Base-by-base conservation (phyloP, 495 filamentous ascomycete species). In the Hypoxylon cercidicola region DNA sequence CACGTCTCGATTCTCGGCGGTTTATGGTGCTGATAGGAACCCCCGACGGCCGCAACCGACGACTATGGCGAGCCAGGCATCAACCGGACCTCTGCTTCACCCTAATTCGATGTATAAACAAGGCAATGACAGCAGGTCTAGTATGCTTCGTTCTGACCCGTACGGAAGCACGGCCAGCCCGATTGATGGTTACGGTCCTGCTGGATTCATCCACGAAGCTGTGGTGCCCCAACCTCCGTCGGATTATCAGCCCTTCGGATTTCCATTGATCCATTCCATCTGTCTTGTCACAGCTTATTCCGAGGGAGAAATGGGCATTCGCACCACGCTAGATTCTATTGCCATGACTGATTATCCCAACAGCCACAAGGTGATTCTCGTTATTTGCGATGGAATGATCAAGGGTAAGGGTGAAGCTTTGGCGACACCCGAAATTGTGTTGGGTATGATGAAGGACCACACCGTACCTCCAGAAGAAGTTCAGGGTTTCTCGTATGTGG, bases 261-360 rank as follows among this genome's bases (percentile, higher is more conserved):
- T 90, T 75, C 96, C 95, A 19, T 81, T 99, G 58, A 96, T 93
- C 13, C 95, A 99, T 75, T 80, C 90, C 1, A 91, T 99, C 62
- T 97, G 93, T 76, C 78, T 99, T 52, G 93, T 99, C 32, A 99
- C 96, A 9, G 94, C 93, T 60, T 99, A 99, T 73, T 99, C 96
- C 0, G 96, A 99, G 79, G 95, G 96, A 30, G 92, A 92, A 69
- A 87, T 95, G 20, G 96, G 93, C 67, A 83, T 99, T 47, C 88
- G 96, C 18, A 96, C 94, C 10, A 99, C 96, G 4, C 77, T 99
- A 16, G 93, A 99, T 76, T 98, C 96, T 0, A 88, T 99, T 75
- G 95, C 93, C 23, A 94, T 91, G 81, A 99, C 96, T 8, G 96
- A 99, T 72, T 99, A 98, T 66, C 96, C 96, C 6, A 98, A 98